Conservation (phyloP, 306 rosid genomes). For the Castanea mollissima region DNA sequence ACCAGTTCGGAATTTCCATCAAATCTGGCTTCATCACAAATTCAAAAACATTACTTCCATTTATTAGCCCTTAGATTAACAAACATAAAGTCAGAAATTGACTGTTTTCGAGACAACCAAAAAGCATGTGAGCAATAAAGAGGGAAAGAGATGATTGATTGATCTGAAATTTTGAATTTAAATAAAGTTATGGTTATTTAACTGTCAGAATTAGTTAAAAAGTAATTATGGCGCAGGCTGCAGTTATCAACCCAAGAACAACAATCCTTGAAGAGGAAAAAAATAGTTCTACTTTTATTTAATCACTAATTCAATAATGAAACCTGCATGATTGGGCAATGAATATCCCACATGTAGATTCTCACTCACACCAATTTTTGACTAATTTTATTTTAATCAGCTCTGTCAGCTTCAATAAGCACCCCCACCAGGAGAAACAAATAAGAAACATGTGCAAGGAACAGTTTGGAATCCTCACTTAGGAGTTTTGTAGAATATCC, state of each 20-base stretch:
- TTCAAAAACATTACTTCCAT: slow-evolving; percentile 53
- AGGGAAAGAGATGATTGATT: background rate
- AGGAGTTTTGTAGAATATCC: background rate
- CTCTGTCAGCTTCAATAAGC: background rate
- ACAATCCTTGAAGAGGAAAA: background rate
- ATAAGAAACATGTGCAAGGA: background rate
- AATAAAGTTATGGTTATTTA: background rate
- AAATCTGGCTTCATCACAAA: slow-evolving; percentile 92
- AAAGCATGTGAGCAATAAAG: background rate
- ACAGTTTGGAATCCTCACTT: background rate
- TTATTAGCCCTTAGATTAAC: slow-evolving; percentile 18
- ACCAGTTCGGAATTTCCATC: slow-evolving; percentile 94
- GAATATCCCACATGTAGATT: background rate
- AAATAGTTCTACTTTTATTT: background rate
- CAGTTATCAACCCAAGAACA: background rate
- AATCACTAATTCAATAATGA: background rate
- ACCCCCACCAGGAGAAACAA: background rate
- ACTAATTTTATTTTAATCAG: background rate
- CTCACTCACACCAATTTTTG: background rate
- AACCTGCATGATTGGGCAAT: background rate
- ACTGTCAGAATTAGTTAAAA: background rate
- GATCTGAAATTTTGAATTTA: background rate
- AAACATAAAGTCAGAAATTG: background rate
- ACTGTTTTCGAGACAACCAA: background rate
- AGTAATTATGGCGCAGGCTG: background rate